Evolutionary conservation across 2,329 filamentous ascomycete genomes (phyloP).

Genomic region (Ophioceras dolichostomum): DNA sequence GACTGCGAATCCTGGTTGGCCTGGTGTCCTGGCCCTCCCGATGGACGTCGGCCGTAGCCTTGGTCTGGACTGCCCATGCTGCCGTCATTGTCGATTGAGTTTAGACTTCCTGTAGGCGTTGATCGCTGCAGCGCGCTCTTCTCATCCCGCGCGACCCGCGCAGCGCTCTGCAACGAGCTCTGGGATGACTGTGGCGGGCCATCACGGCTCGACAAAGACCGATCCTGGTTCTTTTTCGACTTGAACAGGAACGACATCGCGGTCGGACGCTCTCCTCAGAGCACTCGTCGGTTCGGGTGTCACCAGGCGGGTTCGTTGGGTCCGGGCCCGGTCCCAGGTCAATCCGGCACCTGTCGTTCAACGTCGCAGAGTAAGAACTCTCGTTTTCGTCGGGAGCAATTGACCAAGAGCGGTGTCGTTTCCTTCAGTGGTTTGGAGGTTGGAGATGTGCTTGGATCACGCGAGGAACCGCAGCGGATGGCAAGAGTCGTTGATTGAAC

Average conservation of each 20-base stretch:
- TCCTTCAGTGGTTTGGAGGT: too few relatives aligned
- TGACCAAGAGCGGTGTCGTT: too few relatives aligned
- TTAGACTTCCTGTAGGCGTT: conserved; percentile 67
- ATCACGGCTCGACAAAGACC: conserved; percentile 42
- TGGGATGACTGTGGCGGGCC: conserved; percentile 30
- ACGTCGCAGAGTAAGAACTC: too few relatives aligned
- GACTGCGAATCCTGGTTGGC: conserved; percentile 38
- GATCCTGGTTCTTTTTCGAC: conserved; percentile 64
- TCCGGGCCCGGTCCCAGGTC: conserved; percentile 2
- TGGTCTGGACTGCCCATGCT: conserved; percentile 53
- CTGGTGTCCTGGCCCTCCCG: conserved; percentile 24
- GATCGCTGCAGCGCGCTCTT: conserved; percentile 45
- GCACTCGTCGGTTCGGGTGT: background rate
- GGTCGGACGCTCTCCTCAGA: conserved; percentile 16
- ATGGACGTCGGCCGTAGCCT: conserved; percentile 42
- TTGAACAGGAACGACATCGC: conserved; percentile 83
- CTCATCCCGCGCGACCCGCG: conserved; percentile 39
- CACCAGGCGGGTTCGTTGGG: conserved; percentile 1
- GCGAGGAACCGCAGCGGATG: too few relatives aligned
- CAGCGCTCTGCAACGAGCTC: conserved; percentile 35
- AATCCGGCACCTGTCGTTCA: too few relatives aligned
- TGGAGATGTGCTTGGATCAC: too few relatives aligned
- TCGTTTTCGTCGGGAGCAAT: too few relatives aligned
- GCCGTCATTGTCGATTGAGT: conserved; percentile 51
- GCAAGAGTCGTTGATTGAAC: too few relatives aligned